Percentiles rank a stretch among this genome's conserved stretches.
These are phyloP conservation scores for Sporothrix inflata DNA, from an alignment of 2,329 filamentous ascomycete species.

Conservation along the genomic window DNA sequence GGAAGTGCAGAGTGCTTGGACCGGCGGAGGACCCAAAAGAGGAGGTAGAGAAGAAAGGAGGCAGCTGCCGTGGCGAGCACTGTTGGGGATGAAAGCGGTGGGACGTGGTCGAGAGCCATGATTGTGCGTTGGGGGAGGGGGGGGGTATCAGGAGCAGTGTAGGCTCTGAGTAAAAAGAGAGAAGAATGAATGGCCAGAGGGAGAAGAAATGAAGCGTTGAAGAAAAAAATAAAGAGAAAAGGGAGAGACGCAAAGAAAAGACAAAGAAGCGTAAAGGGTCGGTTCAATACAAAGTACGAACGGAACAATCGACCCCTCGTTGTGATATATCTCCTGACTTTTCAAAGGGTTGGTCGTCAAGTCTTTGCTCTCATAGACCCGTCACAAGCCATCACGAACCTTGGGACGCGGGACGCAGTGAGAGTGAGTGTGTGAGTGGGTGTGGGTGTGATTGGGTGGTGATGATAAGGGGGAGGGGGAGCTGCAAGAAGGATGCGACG, in stretches of 20 bases:
- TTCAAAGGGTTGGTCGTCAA: background rate
- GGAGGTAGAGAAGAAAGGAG: slow-evolving; percentile 17
- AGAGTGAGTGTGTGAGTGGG: background rate
- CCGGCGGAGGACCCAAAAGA: slow-evolving; percentile 6
- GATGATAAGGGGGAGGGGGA: background rate
- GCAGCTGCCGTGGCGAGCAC: slow-evolving; percentile 15
- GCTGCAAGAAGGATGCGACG: background rate
- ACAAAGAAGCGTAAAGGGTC: background rate
- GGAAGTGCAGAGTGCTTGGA: slow-evolving; percentile 21
- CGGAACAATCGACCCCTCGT: background rate
- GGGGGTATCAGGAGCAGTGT: too few relatives aligned
- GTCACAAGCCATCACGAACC: background rate
- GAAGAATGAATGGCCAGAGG: background rate
- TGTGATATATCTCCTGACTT: background rate
- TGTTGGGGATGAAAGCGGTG: background rate
- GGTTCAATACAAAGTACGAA: background rate
- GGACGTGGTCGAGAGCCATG: slow-evolving; percentile 4
- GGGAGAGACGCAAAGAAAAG: background rate
- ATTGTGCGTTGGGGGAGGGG: background rate
- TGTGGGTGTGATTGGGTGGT: background rate
- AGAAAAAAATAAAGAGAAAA: background rate
- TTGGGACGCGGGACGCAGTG: background rate
- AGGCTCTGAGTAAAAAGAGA: background rate
- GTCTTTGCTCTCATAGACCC: background rate
- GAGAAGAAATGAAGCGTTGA: background rate